Base-by-base conservation (phyloP, 78 protist genomes). In the Monocercomonoides exilis region DNA sequence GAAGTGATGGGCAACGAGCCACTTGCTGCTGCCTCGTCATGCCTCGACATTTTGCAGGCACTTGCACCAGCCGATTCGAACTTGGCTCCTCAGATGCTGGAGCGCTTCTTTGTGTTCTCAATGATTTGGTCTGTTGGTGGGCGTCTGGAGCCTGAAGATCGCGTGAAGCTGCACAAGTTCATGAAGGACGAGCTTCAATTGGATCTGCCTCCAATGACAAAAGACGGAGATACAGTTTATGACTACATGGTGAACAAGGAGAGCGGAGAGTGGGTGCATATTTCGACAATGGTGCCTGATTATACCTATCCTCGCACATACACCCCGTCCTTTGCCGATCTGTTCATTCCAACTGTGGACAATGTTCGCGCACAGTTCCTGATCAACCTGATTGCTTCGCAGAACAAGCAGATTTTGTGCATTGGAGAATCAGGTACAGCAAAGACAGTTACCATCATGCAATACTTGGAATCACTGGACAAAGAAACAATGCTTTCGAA, bases 381-480 rank as follows among this genome's bases (percentile, higher is more conserved):
- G 45, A 32, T 90, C 43, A 36, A 41, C 1, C 1, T 0, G 79
- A 38, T 88, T 34, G 42, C 45, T 44, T 35, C 70, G 3, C 79
- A 89, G 21, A 43, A 34, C 41, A 32, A 64, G 38, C 54, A 90
- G 3, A 87, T 87, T 32, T 86, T 96, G 29, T 84, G 94, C 44
- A 80, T 94, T n/a, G 98, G 98, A 2, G 93, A 85, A 43, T 44
- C 92, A 0, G 98, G 98, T 2, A 92, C 95, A 32, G 95, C 94
- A 41, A 96, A 96, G 90, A 90, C 98, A 1, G 91, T 93, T 46
- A 84, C 44, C 38, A 41, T 90, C 46, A 36, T 86, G 46, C 45
- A 88, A 70, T 93, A 79, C 44, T 45, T 94, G 38, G 1, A 0
- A 21, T 42, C 36, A 44, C 45, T 5, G 54, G 85, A 84, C 87